Conservation (phyloP, 306 rosid species). For the Lablab purpureus region DNA sequence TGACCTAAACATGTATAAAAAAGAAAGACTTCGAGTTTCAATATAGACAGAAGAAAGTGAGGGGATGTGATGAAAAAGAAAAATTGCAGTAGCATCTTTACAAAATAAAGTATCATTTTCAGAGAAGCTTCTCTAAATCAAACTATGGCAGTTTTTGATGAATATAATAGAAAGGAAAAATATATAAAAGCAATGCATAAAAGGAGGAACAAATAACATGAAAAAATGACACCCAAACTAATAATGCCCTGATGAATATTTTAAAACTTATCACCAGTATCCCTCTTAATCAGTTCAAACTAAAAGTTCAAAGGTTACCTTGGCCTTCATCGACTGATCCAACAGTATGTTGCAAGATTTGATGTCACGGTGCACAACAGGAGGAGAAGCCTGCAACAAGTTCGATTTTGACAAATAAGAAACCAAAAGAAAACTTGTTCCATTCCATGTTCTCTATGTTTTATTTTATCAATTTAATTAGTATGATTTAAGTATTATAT, state of each 20-base stretch:
- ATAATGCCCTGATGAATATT: slow-evolving; percentile 14
- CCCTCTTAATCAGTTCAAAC: slow-evolving; percentile 32
- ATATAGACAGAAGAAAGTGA: not conserved
- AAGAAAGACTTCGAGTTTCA: slow-evolving; percentile 6
- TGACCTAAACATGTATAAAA: slow-evolving; percentile 36
- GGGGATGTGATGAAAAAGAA: slow-evolving; percentile 10
- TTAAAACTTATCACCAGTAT: slow-evolving; percentile 10
- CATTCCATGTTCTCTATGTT: slow-evolving; percentile 19
- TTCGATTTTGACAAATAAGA: not conserved
- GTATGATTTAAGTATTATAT: slow-evolving; percentile 28
- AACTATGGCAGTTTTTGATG: not conserved
- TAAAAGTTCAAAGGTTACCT: slow-evolving; percentile 61
- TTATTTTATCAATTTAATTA: not conserved
- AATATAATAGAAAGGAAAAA: slow-evolving; percentile 34
- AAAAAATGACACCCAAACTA: not conserved
- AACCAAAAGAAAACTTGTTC: slow-evolving; percentile 23
- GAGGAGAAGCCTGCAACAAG: slow-evolving; percentile 82
- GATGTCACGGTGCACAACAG: slow-evolving; percentile 94
- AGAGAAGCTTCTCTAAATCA: slow-evolving; percentile 16
- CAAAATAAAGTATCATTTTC: slow-evolving; percentile 15
- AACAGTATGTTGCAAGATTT: slow-evolving; percentile 86
- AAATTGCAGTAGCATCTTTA: slow-evolving; percentile 14
- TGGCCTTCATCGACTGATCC: slow-evolving; percentile 86
- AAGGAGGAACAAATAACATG: not conserved
- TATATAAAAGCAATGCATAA: not conserved